Base-by-base conservation (phyloP, 441 rosid genomes). In the Eutrema salsugineum region DNA sequence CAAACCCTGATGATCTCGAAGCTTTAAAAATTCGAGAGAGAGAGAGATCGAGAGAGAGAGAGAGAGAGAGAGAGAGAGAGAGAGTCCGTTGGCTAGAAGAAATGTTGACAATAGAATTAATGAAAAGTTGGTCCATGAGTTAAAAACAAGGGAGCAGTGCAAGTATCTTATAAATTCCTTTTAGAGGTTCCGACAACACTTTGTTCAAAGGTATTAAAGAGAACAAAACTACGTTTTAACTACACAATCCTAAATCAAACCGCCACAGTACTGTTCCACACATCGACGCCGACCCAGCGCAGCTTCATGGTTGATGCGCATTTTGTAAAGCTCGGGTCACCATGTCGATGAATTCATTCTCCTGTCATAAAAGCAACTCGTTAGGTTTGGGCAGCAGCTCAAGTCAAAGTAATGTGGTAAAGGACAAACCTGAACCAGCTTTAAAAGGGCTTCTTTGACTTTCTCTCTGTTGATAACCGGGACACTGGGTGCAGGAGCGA, bases 331-430 rank as follows among this genome's bases (percentile, higher is more conserved):
- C 95, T 65, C 85, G 79, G 68, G 81, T 76, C 19, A 94, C 85
- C 88, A 86, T 85, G 81, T 94, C 97, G 19, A 94, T 79, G 70
- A 94, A 92, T 65, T 90, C 93, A 81, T 87, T 76, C 72, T 90
- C 91, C 99, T 94, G 81, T 53, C 43, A 77, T n/a, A 28, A 72
- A 56, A 36, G 53, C 38, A 51, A 68, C 43, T 39, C 19, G 66
- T 65, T 49, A 70, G 58, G 28, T 58, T 65, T 35, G 20, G 11
- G 16, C 11, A 77, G 67, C 20, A 65, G 63, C 36, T 58, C 32
- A 44, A 55, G 40, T 5, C 10, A 64, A 64, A 65, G 58, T 43
- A 40, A 50, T 59, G 10, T 36, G 17, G 56, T n/a, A 62, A 67
- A 71, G 51, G 56, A 83, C 97, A 73, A 73, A 90, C 97, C 96